Evolutionary conservation across 495 filamentous ascomycete genomes (phyloP).

Genomic region (Penicillium cataractarum): DNA sequence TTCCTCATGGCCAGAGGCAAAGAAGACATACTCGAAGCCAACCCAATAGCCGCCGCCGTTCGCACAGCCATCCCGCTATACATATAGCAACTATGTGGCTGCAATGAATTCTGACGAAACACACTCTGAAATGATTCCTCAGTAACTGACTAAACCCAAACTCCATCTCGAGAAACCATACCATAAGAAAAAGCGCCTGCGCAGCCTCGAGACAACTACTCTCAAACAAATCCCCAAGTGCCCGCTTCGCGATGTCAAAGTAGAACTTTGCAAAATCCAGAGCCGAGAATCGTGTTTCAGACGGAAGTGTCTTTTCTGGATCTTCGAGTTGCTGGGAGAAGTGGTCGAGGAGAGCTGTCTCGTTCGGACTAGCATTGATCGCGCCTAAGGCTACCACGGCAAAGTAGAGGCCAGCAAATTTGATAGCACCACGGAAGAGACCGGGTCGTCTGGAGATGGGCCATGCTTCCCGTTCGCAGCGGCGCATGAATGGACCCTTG

Average conservation of each 20-base stretch:
- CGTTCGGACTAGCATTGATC: background rate
- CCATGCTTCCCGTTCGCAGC: background rate
- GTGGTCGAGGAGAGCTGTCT: background rate
- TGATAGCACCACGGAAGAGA: background rate
- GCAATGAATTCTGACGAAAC: background rate
- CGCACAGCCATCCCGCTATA: background rate
- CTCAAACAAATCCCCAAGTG: conserved; percentile 32
- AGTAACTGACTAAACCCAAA: background rate
- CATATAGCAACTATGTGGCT: background rate
- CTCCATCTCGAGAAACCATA: background rate
- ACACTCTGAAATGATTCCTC: background rate
- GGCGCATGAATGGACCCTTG: background rate
- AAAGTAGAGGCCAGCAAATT: background rate
- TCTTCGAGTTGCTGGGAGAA: conserved; percentile 21
- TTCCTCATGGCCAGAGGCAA: background rate
- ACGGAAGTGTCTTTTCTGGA: background rate
- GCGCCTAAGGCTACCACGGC: background rate
- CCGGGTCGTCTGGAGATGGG: background rate
- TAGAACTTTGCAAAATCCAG: conserved; percentile 31
- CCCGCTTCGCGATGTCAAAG: conserved; percentile 27
- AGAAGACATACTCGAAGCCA: background rate
- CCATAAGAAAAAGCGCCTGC: conserved; percentile 32
- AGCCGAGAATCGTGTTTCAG: conserved; percentile 14
- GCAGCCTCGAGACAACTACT: conserved; percentile 30
- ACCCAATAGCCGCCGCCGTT: background rate